phyloP scores from a whole-genome alignment of 192 early-diverging fungal genomes.

The Coemansia sp. region DNA sequence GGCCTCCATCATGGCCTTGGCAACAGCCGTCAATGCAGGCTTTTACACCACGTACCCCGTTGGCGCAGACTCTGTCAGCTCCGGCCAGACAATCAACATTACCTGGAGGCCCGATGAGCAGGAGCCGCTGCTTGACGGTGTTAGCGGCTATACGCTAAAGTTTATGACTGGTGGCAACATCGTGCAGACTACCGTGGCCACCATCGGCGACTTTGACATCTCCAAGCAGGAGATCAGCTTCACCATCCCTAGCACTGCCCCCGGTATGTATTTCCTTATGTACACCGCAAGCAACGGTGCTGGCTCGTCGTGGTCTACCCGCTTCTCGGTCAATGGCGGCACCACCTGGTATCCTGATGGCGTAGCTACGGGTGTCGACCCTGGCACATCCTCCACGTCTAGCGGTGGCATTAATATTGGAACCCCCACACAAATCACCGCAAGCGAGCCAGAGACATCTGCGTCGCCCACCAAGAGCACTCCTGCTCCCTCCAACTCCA shows the following conservation, averaged over 20 bases:
- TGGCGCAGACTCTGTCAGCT: slow-evolving; percentile 31
- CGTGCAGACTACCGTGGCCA: slow-evolving; percentile 49
- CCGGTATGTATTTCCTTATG: slow-evolving; percentile 57
- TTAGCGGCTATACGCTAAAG: slow-evolving; percentile 43
- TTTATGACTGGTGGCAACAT: slow-evolving; percentile 54
- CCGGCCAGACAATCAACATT: slow-evolving; percentile 50
- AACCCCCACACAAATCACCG: slow-evolving; percentile 12
- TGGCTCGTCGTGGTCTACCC: slow-evolving; percentile 53
- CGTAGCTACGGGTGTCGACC: slow-evolving; percentile 50
- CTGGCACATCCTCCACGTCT: slow-evolving; percentile 15
- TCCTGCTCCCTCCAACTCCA: slow-evolving; percentile 7
- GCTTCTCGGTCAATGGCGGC: slow-evolving; percentile 51
- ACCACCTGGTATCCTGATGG: slow-evolving; percentile 50
- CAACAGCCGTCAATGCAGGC: slow-evolving; percentile 41
- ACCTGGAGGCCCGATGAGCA: slow-evolving; percentile 30
- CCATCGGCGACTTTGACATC: slow-evolving; percentile 48
- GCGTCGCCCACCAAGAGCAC: not conserved
- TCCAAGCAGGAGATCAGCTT: slow-evolving; percentile 26
- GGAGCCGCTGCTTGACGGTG: slow-evolving; percentile 28
- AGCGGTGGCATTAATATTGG: slow-evolving; percentile 19
- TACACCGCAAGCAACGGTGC: slow-evolving; percentile 42
- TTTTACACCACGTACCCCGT: slow-evolving; percentile 56
- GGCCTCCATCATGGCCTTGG: slow-evolving; percentile 32
- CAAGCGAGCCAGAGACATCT: not conserved
- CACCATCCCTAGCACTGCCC: slow-evolving; percentile 48